A percentile compares a stretch with the other conserved stretches of the same genome.
These are phyloP conservation scores for Tolypocladium cylindrosporum DNA, from an alignment of 2,329 filamentous ascomycete species.

Conservation along the genomic window DNA sequence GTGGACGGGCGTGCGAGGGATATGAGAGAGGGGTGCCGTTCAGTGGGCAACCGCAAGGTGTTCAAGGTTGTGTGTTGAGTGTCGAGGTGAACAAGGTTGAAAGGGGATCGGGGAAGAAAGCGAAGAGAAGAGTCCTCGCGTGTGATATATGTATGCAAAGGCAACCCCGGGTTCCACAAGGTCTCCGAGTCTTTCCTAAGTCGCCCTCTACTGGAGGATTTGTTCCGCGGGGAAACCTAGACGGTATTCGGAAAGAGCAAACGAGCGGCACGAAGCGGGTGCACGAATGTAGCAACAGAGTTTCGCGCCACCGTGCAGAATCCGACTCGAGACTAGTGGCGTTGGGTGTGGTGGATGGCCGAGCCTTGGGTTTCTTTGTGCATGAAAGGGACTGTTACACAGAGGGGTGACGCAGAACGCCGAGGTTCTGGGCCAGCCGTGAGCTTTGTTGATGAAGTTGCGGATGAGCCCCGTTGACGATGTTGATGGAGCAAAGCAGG, in stretches of 20 bases:
- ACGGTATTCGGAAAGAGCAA: neutral
- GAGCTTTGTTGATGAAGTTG: neutral
- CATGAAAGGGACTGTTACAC: neutral
- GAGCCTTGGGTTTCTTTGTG: neutral
- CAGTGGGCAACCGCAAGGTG: neutral
- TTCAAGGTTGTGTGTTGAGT: neutral
- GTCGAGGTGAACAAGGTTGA: neutral
- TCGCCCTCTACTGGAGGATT: neutral
- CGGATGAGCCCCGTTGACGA: neutral
- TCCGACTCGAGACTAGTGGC: neutral
- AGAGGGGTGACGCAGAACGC: neutral
- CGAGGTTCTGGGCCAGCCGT: neutral
- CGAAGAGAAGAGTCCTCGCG: neutral
- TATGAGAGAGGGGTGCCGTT: neutral
- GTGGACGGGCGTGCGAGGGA: neutral
- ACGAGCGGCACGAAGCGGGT: neutral
- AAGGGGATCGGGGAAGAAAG: neutral
- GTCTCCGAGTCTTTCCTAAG: neutral
- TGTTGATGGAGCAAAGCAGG: neutral
- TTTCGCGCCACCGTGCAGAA: neutral
- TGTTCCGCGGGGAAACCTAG: neutral
- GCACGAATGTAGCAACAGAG: neutral
- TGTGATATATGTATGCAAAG: neutral
- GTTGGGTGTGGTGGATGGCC: neutral
- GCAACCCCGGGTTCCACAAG: neutral